Evolutionary conservation across 805 yeast species (phyloP).

Genomic region (Saturnispora sanitii): DNA sequence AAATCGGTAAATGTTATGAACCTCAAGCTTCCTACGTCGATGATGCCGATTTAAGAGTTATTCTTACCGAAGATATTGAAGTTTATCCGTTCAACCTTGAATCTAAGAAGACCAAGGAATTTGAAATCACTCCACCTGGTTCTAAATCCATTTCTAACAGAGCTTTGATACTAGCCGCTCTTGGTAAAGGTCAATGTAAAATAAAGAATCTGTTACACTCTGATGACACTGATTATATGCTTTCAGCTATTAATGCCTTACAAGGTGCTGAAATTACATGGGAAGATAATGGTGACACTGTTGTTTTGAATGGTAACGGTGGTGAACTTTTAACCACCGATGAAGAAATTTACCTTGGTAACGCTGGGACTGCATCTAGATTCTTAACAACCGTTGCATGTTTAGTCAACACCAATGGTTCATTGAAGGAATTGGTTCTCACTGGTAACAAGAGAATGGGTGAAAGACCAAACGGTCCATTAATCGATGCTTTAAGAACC

Average conservation of each 20-base stretch:
- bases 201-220: constrained; percentile 85
- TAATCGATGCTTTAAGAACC: constrained; percentile 77
- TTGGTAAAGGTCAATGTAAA: constrained; percentile 76
- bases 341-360: constrained; percentile 77
- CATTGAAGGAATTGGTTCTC: constrained; percentile 41
- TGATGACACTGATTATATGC: constrained; percentile 93
- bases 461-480: constrained; percentile 92
- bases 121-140: constrained; percentile 78
- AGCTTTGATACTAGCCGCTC: constrained; percentile 85
- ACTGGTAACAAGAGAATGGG: constrained; percentile 98
- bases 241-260: constrained; percentile 69
- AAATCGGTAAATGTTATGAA: constrained; percentile 85
- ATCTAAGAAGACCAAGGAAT: constrained; percentile 22
- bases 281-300: constrained; percentile 86
- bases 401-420: constrained; percentile 46
- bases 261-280: constrained; percentile 74
- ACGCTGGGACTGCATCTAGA: constrained; percentile 97
- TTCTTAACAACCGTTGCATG: constrained; percentile 89
- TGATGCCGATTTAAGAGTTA: constrained; percentile 71
- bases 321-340: constrained; percentile 59
- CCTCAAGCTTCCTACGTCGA: constrained; percentile 75
- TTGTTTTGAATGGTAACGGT: constrained; percentile 76
- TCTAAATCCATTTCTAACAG: constrained; percentile 95
- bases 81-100: constrained; percentile 47
- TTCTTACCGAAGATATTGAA: constrained; percentile 70